phyloP scores from a whole-genome alignment of 2,329 filamentous ascomycete species.

The Talaromyces funiculosus region DNA sequence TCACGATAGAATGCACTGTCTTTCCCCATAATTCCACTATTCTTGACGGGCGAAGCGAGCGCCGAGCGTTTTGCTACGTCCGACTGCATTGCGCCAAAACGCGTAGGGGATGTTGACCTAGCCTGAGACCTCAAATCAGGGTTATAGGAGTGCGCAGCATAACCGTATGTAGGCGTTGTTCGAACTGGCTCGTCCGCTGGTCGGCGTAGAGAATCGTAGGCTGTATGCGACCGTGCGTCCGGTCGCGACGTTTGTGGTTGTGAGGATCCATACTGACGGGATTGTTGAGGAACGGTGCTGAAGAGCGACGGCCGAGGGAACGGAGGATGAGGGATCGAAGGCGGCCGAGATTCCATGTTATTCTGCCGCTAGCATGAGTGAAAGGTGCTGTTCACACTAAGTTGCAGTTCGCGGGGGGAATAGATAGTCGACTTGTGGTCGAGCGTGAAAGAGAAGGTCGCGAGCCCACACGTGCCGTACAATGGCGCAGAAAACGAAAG shows the following conservation, averaged over 20 bases:
- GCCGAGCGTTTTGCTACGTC: constrained; percentile 20
- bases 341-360: constrained; percentile 25
- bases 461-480: constrained; percentile 4
- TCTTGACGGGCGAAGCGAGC: constrained; percentile 19
- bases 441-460: constrained; percentile 5
- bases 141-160: constrained; percentile 8
- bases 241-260: constrained; percentile 15
- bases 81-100: constrained; percentile 21
- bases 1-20: constrained; percentile 22
- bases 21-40: constrained; percentile 17
- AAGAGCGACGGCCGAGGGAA: constrained; percentile 30
- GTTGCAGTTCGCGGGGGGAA: background rate
- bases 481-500: background rate
- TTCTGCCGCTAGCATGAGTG: background rate
- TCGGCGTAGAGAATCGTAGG: constrained; percentile 20
- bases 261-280: constrained; percentile 19
- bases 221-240: constrained; percentile 20
- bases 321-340: constrained; percentile 23
- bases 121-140: constrained; percentile 11
- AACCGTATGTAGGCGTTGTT: constrained; percentile 4
- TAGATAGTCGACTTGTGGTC: background rate
- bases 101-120: constrained; percentile 15
- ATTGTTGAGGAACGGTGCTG: constrained; percentile 23
- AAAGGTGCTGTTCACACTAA: background rate
- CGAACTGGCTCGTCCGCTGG: constrained; percentile 15